These are phyloP conservation scores for Globisporangium parvum DNA, from an alignment of 352 stramenopile species.

Conservation along the genomic window DNA sequence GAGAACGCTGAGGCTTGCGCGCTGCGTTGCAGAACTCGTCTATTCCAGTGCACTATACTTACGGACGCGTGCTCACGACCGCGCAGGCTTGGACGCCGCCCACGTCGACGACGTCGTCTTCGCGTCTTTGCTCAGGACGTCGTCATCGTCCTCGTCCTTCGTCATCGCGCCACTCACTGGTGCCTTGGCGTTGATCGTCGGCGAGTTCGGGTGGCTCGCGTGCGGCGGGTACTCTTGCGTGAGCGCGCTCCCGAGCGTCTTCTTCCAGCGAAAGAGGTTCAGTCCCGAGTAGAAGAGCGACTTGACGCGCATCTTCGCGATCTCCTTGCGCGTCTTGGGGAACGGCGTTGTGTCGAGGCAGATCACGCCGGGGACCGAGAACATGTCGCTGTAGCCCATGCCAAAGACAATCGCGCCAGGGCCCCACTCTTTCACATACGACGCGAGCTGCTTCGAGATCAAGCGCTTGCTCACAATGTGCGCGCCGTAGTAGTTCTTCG, in stretches of 20 bases:
- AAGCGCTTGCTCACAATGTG: slow-evolving; percentile 85
- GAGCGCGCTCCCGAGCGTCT: slow-evolving; percentile 69
- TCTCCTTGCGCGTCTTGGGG: slow-evolving; percentile 62
- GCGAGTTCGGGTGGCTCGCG: slow-evolving; percentile 14
- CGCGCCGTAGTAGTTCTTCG: slow-evolving; percentile 87
- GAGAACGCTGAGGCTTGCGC: too few species aligned
- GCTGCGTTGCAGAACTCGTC: too few species aligned
- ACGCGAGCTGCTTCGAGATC: slow-evolving; percentile 73
- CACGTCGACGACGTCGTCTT: too few species aligned
- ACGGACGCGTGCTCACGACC: too few species aligned
- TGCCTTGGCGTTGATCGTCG: slow-evolving; percentile 13
- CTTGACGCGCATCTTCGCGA: slow-evolving; percentile 75
- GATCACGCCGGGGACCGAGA: slow-evolving; percentile 70
- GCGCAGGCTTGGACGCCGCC: too few species aligned
- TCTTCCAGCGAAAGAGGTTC: slow-evolving; percentile 73
- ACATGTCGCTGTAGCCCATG: slow-evolving; percentile 87
- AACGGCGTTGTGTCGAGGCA: slow-evolving; percentile 82
- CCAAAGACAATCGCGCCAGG: slow-evolving; percentile 80
- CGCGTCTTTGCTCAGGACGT: too few species aligned
- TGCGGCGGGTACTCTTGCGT: slow-evolving; percentile 56
- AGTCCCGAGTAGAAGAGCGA: slow-evolving; percentile 60
- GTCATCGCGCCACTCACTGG: too few species aligned
- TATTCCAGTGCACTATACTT: too few species aligned
- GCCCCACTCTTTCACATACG: slow-evolving; percentile 85
- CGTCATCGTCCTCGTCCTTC: too few species aligned